These are phyloP conservation scores for Esteya vermicola DNA, from an alignment of 2,329 filamentous ascomycete species.

Conservation along the genomic window DNA sequence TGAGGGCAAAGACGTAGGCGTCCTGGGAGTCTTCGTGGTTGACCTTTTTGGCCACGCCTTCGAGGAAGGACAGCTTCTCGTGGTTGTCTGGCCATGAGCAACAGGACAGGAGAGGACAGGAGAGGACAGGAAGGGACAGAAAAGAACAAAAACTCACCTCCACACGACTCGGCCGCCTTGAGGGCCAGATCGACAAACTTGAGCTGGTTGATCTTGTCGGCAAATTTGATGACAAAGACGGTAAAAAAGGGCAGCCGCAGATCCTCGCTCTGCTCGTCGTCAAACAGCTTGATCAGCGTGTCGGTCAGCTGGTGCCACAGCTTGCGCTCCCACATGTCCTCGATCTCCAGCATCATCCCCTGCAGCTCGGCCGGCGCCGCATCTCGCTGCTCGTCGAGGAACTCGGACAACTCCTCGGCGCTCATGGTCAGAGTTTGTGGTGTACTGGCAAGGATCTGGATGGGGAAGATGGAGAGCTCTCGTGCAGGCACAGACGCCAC, in stretches of 20 bases:
- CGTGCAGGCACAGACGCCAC: too few species aligned
- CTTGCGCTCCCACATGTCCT: constrained; percentile 96
- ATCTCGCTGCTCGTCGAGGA: constrained; percentile 82
- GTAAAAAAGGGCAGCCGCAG: constrained; percentile 88
- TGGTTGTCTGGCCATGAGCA: constrained; percentile 51
- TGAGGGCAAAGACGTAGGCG: constrained; percentile 85
- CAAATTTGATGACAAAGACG: constrained; percentile 88
- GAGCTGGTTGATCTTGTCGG: constrained; percentile 97
- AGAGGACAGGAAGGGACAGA: neutral
- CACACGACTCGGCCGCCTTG: constrained; percentile 73
- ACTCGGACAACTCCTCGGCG: constrained; percentile 76
- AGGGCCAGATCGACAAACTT: constrained; percentile 88
- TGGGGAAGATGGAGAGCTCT: too few species aligned
- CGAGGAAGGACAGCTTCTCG: constrained; percentile 75
- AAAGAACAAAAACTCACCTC: constrained; percentile 34
- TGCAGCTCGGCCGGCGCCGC: constrained; percentile 78
- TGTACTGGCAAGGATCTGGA: too few species aligned
- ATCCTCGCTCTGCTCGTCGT: constrained; percentile 60
- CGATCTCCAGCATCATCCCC: constrained; percentile 76
- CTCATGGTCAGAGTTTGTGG: constrained; percentile 45
- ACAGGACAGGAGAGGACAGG: neutral
- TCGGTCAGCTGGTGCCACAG: constrained; percentile 98
- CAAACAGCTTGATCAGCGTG: constrained; percentile 76
- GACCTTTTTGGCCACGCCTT: constrained; percentile 72
- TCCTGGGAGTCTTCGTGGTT: constrained; percentile 89